Evolutionary conservation across 2,329 filamentous ascomycete genomes (phyloP).

Genomic region (Pseudogymnoascus sp.): DNA sequence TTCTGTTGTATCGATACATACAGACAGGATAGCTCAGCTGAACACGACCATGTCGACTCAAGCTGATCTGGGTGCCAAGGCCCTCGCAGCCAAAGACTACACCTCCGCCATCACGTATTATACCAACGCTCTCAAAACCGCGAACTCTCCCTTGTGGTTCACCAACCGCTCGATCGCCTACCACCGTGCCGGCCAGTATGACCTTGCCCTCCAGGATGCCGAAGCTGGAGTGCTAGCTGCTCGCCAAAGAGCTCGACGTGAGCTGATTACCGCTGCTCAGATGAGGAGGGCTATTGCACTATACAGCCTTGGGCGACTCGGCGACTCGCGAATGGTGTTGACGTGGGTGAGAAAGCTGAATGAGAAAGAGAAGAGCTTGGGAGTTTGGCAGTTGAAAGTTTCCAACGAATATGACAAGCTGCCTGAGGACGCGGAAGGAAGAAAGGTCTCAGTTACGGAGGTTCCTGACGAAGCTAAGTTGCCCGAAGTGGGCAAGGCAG

Average conservation of each 20-base stretch:
- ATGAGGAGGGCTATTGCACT: constrained; percentile 70
- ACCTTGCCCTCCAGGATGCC: constrained; percentile 61
- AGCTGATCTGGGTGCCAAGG: constrained; percentile 45
- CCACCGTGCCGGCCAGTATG: constrained; percentile 52
- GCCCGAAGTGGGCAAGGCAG: constrained; percentile 31
- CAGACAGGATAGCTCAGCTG: not conserved
- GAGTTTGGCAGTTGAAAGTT: constrained; percentile 53
- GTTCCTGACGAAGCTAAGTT: constrained; percentile 40
- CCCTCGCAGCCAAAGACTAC: constrained; percentile 58
- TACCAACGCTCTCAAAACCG: constrained; percentile 61
- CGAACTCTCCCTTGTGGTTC: constrained; percentile 70
- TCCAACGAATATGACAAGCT: constrained; percentile 43
- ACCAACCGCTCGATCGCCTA: constrained; percentile 75
- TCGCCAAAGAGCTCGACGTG: constrained; percentile 60
- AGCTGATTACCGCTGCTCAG: constrained; percentile 73
- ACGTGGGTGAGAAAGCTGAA: constrained; percentile 47
- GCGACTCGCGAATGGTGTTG: constrained; percentile 67
- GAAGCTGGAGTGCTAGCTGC: constrained; percentile 57
- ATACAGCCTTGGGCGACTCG: constrained; percentile 61
- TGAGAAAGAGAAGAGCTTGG: constrained; percentile 43
- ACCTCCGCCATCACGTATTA: constrained; percentile 60
- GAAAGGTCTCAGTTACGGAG: constrained; percentile 41
- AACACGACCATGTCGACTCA: constrained; percentile 39
- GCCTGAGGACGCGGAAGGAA: constrained; percentile 41
- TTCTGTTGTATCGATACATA: not conserved